A percentile compares a stretch with the other conserved stretches of the same genome.
Conservation (phyloP, 2,329 filamentous ascomycete species). For the Colletotrichum cordylinicola region DNA sequence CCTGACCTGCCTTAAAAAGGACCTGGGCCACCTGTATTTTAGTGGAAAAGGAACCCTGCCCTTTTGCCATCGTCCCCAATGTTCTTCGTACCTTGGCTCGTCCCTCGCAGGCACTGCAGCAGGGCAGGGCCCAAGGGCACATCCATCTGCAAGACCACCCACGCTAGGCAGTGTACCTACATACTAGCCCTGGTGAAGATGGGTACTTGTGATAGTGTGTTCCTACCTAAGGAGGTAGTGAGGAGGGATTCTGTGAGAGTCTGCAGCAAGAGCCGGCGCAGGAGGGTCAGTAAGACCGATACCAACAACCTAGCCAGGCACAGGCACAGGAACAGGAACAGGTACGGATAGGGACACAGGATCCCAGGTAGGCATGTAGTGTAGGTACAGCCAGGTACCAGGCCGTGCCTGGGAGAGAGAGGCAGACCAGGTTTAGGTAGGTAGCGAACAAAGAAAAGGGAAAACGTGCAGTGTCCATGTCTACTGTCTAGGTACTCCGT, state of each 20-base stretch:
- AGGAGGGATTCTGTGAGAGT: neutral
- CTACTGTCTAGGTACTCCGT: too few relatives aligned
- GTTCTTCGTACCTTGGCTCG: neutral
- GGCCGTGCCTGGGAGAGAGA: neutral
- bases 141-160: neutral
- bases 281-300: neutral
- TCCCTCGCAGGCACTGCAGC: neutral
- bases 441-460: conserved; percentile 18
- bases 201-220: neutral
- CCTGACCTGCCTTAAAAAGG: neutral
- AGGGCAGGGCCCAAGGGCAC: neutral
- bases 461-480: conserved; percentile 11
- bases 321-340: neutral
- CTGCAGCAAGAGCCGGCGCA: neutral
- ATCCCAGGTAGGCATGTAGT: neutral
- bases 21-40: neutral
- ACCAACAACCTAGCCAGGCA: neutral
- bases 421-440: neutral
- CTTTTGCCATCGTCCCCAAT: neutral
- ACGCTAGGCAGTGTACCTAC: conserved; percentile 11
- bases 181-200: neutral
- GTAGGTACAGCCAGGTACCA: neutral
- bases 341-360: neutral
- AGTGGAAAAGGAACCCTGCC: neutral
- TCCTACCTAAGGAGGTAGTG: neutral